Evolutionary conservation across 805 yeast genomes (phyloP), one percentile per base, ranked within the genome.

Genomic region (Candida chauliodis): DNA sequence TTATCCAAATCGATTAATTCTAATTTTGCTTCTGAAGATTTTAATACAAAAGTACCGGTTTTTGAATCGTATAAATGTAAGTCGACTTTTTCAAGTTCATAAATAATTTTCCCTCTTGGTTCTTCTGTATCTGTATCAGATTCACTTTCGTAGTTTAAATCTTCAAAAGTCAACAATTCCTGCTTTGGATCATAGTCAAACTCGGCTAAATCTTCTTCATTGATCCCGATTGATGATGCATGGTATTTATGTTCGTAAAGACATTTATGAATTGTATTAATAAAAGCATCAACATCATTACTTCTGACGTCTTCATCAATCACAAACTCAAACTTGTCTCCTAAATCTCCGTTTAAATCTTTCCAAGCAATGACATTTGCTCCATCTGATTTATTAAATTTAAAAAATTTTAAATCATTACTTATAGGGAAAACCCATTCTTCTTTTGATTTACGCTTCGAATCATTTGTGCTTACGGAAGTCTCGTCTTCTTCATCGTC

Each of bases 291-390:
- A 27, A 83, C 76, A 27, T 79, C 71, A 18, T 69, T 76, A 11
- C 64, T 50, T 7, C 77, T 66, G n/a, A 80, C 75, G 10, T 73
- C 71, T 34, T 72, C 73, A 44, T 79, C 86, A 35, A 87, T 76
- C 16, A 84, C 71, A 60, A 86, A 90, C 59, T 89, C 95, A 58
- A 83, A 88, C 45, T 70, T 63, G 52, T 90, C 97, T 17, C 88
- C 96, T 4, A 72, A 69, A 51, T 90, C 96, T n/a, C 96, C 96
- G 30, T 79, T 79, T 25, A 78, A 55, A 56, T 93, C 96, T 10
- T 64, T 70, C 98, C 98, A 91, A 0, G 82, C 68, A 19, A 91
- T 73, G 2, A 81, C 78, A 27, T 69, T 62, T 3, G 73, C 63
- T 1, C 81, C 84, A 25, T 77, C 75, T 28, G 66, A 59, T 37